A percentile compares a stretch with the other conserved stretches of the same genome.
Evolutionary conservation across 108 stramenopile species (phyloP).

Genomic region (Epipyxis sp.): DNA sequence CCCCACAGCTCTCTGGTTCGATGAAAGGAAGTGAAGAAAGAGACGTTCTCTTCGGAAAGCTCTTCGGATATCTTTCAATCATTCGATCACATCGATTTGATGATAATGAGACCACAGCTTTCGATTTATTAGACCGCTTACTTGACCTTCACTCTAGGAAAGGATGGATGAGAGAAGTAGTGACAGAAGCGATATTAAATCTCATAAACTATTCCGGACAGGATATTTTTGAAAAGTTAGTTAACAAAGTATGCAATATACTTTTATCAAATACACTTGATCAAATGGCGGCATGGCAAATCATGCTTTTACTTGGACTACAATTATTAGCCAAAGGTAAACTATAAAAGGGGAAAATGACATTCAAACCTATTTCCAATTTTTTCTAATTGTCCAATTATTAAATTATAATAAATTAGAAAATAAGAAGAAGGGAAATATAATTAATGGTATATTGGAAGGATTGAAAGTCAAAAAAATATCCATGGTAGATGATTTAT

Average conservation of each 20-base stretch:
- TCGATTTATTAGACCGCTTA: constrained; percentile 1
- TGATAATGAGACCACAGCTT: not conserved
- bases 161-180: constrained; percentile 11
- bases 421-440: too few relatives aligned
- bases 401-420: too few relatives aligned
- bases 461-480: too few relatives aligned
- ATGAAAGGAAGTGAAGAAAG: constrained; percentile 15
- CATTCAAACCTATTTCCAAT: too few relatives aligned
- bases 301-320: not conserved
- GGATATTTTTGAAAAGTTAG: too few relatives aligned
- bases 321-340: not conserved
- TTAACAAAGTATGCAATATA: too few relatives aligned
- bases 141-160: not conserved
- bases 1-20: not conserved
- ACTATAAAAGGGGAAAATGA: too few relatives aligned
- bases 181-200: not conserved
- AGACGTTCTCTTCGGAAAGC: constrained; percentile 21
- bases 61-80: constrained; percentile 16
- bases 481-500: too few relatives aligned
- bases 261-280: not conserved
- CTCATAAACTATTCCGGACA: not conserved
- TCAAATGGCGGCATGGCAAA: not conserved
- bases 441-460: too few relatives aligned
- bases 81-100: constrained; percentile 17
- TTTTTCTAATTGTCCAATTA: too few relatives aligned